Evolutionary conservation across 345 rosid species (phyloP).

Genomic region (Populus tremula): DNA sequence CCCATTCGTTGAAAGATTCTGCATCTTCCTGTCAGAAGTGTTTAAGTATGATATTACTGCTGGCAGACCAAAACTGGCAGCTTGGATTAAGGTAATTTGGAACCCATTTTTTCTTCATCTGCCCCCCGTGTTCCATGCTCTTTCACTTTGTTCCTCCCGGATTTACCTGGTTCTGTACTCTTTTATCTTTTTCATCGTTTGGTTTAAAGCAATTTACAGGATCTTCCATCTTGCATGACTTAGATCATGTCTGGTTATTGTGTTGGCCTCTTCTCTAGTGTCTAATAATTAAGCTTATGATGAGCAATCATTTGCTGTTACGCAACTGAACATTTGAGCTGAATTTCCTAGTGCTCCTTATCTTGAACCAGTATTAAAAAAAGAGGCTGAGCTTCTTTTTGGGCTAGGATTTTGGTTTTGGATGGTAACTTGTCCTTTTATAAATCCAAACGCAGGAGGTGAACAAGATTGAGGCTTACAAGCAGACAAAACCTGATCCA

Average conservation of each 20-base stretch:
- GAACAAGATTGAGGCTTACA: conserved; percentile 69
- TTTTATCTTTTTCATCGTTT: background rate
- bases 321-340: no score
- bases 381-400: background rate
- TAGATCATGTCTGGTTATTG: no score
- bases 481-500: conserved; percentile 60
- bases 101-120: background rate
- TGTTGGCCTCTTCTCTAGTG: no score
- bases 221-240: no score
- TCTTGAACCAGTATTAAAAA: background rate
- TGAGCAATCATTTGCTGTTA: no score
- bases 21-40: conserved; percentile 43
- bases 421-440: background rate
- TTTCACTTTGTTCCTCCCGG: background rate
- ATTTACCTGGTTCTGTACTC: background rate
- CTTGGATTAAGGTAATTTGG: conserved; percentile 62
- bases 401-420: background rate
- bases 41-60: conserved; percentile 54
- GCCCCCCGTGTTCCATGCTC: background rate
- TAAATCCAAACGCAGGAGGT: conserved; percentile 44
- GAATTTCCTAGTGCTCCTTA: no score
- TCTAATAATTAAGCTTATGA: no score
- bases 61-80: conserved; percentile 69
- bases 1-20: conserved; percentile 66
- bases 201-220: no score